These are phyloP conservation scores for Podospora australis DNA, from an alignment of 495 filamentous ascomycete genomes.

Conservation along the genomic window DNA sequence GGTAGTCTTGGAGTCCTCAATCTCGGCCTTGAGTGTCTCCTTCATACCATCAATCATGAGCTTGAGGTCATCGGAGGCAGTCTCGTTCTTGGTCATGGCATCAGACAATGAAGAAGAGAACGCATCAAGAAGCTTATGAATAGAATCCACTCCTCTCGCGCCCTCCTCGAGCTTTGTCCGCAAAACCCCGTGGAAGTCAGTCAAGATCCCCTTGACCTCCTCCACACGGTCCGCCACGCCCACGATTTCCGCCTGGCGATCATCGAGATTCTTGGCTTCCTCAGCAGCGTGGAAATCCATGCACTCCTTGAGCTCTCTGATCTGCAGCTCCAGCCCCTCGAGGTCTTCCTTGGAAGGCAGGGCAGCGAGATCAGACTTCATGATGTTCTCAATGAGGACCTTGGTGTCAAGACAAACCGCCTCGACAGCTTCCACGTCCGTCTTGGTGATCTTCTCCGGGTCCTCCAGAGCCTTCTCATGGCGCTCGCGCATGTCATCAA, in stretches of 20 bases:
- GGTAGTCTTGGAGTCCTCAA: slow-evolving; percentile 66
- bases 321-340: slow-evolving; percentile 45
- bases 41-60: slow-evolving; percentile 76
- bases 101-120: slow-evolving; percentile 54
- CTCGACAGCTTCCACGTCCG: slow-evolving; percentile 70
- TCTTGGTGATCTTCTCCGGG: slow-evolving; percentile 63
- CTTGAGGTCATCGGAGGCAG: slow-evolving; percentile 57
- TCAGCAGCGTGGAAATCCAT: slow-evolving; percentile 62
- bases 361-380: slow-evolving; percentile 57
- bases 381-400: slow-evolving; percentile 62
- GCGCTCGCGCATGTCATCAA: slow-evolving; percentile 73
- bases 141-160: slow-evolving; percentile 39
- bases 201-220: slow-evolving; percentile 46
- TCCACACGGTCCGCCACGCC: slow-evolving; percentile 44
- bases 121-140: slow-evolving; percentile 55
- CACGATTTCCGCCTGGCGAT: slow-evolving; percentile 52
- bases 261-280: slow-evolving; percentile 73
- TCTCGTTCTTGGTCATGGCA: slow-evolving; percentile 50
- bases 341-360: slow-evolving; percentile 59
- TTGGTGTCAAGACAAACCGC: slow-evolving; percentile 76
- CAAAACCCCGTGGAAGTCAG: slow-evolving; percentile 43
- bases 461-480: slow-evolving; percentile 55
- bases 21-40: slow-evolving; percentile 71
- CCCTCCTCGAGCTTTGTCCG: slow-evolving; percentile 47
- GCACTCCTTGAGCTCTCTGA: slow-evolving; percentile 64